Evolutionary conservation across 192 early-diverging fungal genomes (phyloP).

Genomic region (Coemansia sp.): DNA sequence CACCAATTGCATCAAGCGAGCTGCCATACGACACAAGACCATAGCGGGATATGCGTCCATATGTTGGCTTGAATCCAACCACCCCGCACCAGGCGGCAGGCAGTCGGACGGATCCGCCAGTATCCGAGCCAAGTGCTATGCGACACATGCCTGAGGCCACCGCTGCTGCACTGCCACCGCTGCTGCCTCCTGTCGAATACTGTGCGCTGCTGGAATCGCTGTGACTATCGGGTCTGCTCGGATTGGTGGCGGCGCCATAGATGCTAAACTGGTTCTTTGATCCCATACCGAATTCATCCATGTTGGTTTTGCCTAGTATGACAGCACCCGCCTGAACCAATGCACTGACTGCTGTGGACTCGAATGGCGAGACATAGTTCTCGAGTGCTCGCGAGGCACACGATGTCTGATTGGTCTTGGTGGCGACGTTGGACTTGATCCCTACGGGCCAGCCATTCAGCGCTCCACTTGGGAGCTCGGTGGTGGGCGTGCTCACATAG

Average conservation of each 20-base stretch:
- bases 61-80: constrained; percentile 90
- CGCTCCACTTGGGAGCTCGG: constrained; percentile 12
- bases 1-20: constrained; percentile 87
- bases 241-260: constrained; percentile 36
- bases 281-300: constrained; percentile 99
- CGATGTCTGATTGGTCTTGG: constrained; percentile 56
- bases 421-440: constrained; percentile 82
- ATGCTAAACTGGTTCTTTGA: constrained; percentile 31
- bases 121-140: constrained; percentile 87
- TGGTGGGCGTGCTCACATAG: not conserved
- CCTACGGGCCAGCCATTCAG: constrained; percentile 67
- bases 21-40: constrained; percentile 84
- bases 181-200: constrained; percentile 76
- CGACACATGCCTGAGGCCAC: constrained; percentile 79
- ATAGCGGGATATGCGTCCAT: constrained; percentile 78
- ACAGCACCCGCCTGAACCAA: constrained; percentile 61
- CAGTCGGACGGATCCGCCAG: constrained; percentile 90
- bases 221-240: not conserved
- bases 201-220: not conserved
- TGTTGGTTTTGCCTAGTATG: constrained; percentile 79
- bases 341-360: constrained; percentile 67
- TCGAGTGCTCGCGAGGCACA: constrained; percentile 73
- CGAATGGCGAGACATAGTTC: constrained; percentile 36
- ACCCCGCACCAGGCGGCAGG: constrained; percentile 93
- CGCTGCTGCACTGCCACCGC: constrained; percentile 86